A percentile compares a stretch with the other conserved stretches of the same genome.
Conservation (phyloP, 169 alveolate species). For the Blepharisma undulans region DNA sequence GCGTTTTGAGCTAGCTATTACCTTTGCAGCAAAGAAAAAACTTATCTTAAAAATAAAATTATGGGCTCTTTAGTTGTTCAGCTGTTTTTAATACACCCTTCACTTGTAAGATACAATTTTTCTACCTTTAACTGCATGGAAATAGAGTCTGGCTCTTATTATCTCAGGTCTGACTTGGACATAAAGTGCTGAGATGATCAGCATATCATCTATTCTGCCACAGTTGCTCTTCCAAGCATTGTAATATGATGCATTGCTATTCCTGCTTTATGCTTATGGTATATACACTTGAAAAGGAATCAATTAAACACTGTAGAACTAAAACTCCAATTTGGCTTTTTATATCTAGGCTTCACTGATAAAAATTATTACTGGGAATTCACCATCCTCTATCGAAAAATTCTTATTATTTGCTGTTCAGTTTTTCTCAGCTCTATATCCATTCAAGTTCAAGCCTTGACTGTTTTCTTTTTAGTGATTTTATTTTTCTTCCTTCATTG, state of each 20-base stretch:
- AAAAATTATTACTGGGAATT: not conserved
- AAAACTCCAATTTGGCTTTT: not conserved
- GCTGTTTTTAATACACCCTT: conserved; percentile 57
- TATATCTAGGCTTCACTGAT: not conserved
- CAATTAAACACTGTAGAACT: not conserved
- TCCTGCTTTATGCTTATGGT: conserved; percentile 18
- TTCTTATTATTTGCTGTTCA: not conserved
- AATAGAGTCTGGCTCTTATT: conserved; percentile 31
- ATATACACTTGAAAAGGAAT: not conserved
- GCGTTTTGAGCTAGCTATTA: not conserved
- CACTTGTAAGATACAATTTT: conserved; percentile 42
- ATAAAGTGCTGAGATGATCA: conserved; percentile 49
- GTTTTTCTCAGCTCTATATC: not conserved
- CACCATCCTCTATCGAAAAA: not conserved
- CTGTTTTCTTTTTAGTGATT: too few species aligned
- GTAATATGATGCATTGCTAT: conserved; percentile 56
- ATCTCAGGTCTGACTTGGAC: conserved; percentile 17
- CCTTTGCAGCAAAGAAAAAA: too few species aligned
- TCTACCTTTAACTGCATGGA: conserved; percentile 41
- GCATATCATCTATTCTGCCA: conserved; percentile 45
- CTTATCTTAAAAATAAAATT: not conserved
- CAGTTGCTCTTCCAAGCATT: conserved; percentile 51
- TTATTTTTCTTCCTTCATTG: too few species aligned
- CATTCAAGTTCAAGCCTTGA: not conserved
- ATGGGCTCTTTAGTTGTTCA: conserved; percentile 46